A percentile compares a stretch with the other conserved stretches of the same genome.
Evolutionary conservation across 108 stramenopile genomes (phyloP).

Genomic region (Nitzschia palea): DNA sequence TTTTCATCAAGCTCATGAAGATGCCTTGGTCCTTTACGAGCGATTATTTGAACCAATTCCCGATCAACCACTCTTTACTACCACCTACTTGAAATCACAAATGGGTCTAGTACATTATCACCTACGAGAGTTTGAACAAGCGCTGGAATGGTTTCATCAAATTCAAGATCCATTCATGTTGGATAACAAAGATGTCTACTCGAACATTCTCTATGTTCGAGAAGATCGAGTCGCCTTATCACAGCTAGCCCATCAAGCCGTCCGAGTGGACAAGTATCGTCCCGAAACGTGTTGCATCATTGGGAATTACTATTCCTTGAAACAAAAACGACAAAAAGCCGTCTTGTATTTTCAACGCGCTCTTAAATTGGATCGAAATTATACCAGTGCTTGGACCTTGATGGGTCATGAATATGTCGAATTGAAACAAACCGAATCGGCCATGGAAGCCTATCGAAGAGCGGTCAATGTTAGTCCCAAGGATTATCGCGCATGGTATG

Average conservation of each 20-base stretch:
- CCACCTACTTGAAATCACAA: constrained; percentile 74
- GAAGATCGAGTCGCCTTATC: constrained; percentile 81
- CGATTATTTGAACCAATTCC: constrained; percentile 57
- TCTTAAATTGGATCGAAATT: constrained; percentile 86
- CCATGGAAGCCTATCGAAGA: constrained; percentile 97
- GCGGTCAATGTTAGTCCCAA: constrained; percentile 91
- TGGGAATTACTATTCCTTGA: constrained; percentile 95
- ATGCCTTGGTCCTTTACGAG: constrained; percentile 65
- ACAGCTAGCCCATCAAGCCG: constrained; percentile 87
- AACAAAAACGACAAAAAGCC: constrained; percentile 94
- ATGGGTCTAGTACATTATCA: constrained; percentile 88
- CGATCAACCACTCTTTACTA: constrained; percentile 50
- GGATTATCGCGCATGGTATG: constrained; percentile 99
- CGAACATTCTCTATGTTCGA: constrained; percentile 95
- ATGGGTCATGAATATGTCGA: constrained; percentile 99
- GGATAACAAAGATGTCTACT: constrained; percentile 92
- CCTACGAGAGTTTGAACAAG: constrained; percentile 87
- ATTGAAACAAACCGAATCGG: constrained; percentile 94
- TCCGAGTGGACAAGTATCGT: constrained; percentile 89
- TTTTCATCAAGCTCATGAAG: constrained; percentile 85
- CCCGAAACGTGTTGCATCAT: constrained; percentile 97
- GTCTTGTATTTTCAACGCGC: constrained; percentile 96
- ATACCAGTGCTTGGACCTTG: constrained; percentile 95
- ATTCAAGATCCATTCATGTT: constrained; percentile 87
- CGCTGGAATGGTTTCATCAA: constrained; percentile 79